These are phyloP conservation scores for Entelexis paramagnoliae DNA, from an alignment of 1,139 yeast genomes.

Conservation along the genomic window DNA sequence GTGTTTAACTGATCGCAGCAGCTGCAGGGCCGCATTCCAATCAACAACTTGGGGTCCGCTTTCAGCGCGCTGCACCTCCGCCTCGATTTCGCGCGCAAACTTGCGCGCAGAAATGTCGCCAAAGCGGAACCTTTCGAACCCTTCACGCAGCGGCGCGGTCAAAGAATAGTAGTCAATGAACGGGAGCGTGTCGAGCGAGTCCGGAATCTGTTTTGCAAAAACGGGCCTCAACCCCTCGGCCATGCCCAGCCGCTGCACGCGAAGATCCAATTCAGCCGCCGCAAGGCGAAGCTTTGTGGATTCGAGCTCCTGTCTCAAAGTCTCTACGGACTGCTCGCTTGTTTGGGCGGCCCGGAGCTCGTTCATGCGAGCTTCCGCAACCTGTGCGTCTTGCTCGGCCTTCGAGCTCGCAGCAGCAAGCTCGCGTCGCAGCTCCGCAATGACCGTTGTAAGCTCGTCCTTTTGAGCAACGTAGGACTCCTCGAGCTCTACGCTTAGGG, in stretches of 20 bases:
- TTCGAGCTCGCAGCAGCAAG: neutral
- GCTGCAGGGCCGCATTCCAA: neutral
- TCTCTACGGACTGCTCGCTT: slow-evolving; percentile 3
- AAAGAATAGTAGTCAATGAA: slow-evolving; percentile 6
- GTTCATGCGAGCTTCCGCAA: neutral
- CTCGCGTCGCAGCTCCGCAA: neutral
- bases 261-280: slow-evolving; percentile 10
- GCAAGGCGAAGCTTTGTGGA: slow-evolving; percentile 10
- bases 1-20: neutral
- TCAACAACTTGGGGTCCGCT: too few relatives aligned
- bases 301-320: slow-evolving; percentile 10
- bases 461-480: slow-evolving; percentile 15
- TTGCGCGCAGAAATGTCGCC: neutral
- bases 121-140: neutral
- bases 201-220: neutral
- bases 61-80: too few relatives aligned
- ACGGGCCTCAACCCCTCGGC: neutral
- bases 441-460: slow-evolving; percentile 3
- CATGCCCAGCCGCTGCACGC: slow-evolving; percentile 4
- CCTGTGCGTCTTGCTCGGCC: neutral
- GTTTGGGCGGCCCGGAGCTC: neutral
- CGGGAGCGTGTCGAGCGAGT: neutral
- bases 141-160: neutral
- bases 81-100: neutral
- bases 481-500: slow-evolving; percentile 55